phyloP scores from a whole-genome alignment of 257 asterid genomes.

The Solanum ahanhuiri region DNA sequence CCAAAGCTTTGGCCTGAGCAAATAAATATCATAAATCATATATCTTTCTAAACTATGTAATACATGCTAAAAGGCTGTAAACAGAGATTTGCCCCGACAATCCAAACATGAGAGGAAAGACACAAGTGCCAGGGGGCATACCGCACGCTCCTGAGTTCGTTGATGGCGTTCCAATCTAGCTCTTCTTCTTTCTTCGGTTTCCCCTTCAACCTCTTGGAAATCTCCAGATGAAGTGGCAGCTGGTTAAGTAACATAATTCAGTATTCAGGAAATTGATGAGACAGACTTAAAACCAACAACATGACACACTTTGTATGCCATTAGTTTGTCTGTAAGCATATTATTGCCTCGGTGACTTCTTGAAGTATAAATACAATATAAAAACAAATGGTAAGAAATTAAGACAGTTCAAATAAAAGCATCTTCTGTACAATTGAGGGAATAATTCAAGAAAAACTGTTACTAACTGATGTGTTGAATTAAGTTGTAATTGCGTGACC shows the following conservation, averaged over 20 bases:
- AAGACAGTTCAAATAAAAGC: neutral
- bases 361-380: neutral
- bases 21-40: conserved; percentile 1
- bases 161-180: conserved; percentile 91
- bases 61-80: neutral
- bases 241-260: conserved; percentile 18
- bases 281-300: neutral
- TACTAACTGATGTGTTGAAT: neutral
- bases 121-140: conserved; percentile 17
- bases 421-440: neutral
- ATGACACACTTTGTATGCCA: neutral
- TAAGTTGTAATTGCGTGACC: neutral
- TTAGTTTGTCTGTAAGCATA: neutral
- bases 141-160: conserved; percentile 97
- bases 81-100: neutral
- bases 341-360: neutral
- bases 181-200: conserved; percentile 89
- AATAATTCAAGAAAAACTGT: neutral
- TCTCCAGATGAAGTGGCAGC: conserved; percentile 70
- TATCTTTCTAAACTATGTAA: neutral
- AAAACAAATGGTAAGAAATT: neutral
- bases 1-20: conserved; percentile 88
- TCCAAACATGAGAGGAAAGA: neutral
- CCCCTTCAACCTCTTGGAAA: conserved; percentile 91
- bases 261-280: conserved; percentile 13